Evolutionary conservation across 2,329 filamentous ascomycete genomes (phyloP), one percentile per base, ranked within the genome.

Genomic region (Nemania sp.): DNA sequence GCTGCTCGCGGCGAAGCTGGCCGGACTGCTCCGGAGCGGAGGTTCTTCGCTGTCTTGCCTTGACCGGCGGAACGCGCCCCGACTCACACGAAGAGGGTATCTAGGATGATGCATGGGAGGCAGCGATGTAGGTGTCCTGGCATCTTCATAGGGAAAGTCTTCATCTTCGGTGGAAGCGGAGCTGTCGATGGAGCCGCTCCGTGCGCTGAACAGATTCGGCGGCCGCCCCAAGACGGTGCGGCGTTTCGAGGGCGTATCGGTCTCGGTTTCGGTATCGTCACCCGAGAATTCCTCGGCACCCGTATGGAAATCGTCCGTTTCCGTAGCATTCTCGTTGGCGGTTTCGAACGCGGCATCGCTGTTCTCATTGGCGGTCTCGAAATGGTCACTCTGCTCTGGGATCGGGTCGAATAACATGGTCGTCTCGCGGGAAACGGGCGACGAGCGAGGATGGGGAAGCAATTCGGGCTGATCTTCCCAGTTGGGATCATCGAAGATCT

Each of bases 241-340:
- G 14, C 74, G 76, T 63, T 73, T 75, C 3, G 76, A 73, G 2
- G 73, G 77, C 49, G 78, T 81, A 70, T 97, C 93, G 0, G 92
- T 97, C 73, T 96, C 93, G 1, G 91, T 96, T 42, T 89, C 77
- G 3, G 73, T 79, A 61, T 91, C 90, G 52, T 84, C 88, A 66
- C 86, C 91, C 14, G 80, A 81, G 47, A 85, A 73, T 19, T 90
- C 89, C 64, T 97, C 94, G 14, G 86, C 83, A n/a, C 90, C 91
- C 3, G 93, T 97, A 70, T 96, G 89, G 82, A 97, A 97, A 59
- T 91, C 91, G 63, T 97, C 93, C 9, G 91, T 96, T 73, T 96
- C 92, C 0, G 91, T 96, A 11, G 78, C 82, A 23, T 85, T 84
- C 72, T 97, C 93, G 65, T 95, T 90, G 20, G 83, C 83, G 1